Evolutionary conservation across 2,329 filamentous ascomycete species (phyloP).

Genomic region (Ilyonectria sp.): DNA sequence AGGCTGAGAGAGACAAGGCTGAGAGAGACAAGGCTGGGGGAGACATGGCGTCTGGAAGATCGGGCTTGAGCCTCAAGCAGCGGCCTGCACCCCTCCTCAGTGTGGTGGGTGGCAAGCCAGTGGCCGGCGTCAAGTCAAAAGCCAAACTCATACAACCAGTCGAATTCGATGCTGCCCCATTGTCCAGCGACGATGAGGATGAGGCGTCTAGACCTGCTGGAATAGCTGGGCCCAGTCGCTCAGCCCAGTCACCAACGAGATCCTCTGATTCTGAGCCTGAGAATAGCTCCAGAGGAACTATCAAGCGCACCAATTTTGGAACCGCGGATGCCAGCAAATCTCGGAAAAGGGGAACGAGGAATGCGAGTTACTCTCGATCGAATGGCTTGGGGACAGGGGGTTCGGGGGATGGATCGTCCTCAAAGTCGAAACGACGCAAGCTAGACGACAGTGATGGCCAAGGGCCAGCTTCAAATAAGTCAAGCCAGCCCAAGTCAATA

Average conservation of each 20-base stretch:
- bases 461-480: constrained; percentile 1
- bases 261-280: constrained; percentile 48
- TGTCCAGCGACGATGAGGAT: constrained; percentile 47
- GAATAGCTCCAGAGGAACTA: constrained; percentile 46
- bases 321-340: constrained; percentile 10
- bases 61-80: constrained; percentile 41
- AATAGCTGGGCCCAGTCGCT: not conserved
- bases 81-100: constrained; percentile 37
- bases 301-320: constrained; percentile 53
- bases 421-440: constrained; percentile 39
- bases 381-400: constrained; percentile 2
- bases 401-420: constrained; percentile 14
- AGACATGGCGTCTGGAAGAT: constrained; percentile 18
- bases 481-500: constrained; percentile 6
- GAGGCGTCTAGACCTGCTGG: constrained; percentile 1
- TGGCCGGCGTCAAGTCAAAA: not conserved
- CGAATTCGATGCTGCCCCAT: constrained; percentile 45
- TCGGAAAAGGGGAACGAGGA: constrained; percentile 21
- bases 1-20: not conserved
- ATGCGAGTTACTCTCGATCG: constrained; percentile 12
- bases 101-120: not conserved
- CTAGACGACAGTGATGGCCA: not conserved
- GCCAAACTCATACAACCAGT: constrained; percentile 31
- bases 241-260: constrained; percentile 3
- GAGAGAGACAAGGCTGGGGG: not conserved